Evolutionary conservation across 176 grass and related monocot genomes (phyloP), one percentile per base, ranked within the genome.

Genomic region (Alloteropsis semialata): DNA sequence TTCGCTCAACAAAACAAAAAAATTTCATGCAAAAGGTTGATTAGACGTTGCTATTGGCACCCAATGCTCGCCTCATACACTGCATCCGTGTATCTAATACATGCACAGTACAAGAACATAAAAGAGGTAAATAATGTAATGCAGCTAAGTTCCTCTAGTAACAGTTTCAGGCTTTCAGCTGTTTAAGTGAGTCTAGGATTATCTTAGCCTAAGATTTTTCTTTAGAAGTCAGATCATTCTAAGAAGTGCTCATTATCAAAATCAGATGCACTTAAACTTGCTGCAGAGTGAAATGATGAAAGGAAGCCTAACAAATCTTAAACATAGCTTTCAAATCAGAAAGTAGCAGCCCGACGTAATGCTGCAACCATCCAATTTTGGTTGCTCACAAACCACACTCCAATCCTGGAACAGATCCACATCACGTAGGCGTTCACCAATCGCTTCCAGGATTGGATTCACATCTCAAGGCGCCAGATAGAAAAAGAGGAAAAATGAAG

Each of bases 331-430:
- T 32, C 14, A 86, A 53, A 65, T 65, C 68, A 73, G 49, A 44
- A 48, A 21, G 0, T 19, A 53, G 12, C 13, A 56, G 22, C n/a
- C n/a, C n/a, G n/a, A n/a, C n/a, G n/a, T n/a, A n/a, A n/a, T n/a
- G n/a, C n/a, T 36, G 5, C 37, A 69, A 67, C 45, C 21, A 27
- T 45, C 53, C 21, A 67, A 21, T 43, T 68, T 50, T 53, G 0
- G 22, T 5, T 46, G 13, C 19, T 25, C 13, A 32, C 44, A 7
- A 77, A 15, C 14, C 4, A 51, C 58, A 13, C 65, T 28, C 22
- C 5, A 28, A 81, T 76, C 62, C 27, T 33, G 44, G 64, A 70
- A 45, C 65, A 89, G 88, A 89, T 89, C 78, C 22, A 46, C 62
- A 76, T 63, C 70, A 22, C 3, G 14, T 57, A 34, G 0, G 72